Evolutionary conservation across 805 yeast species (phyloP), one percentile per base, ranked within the genome.

Genomic region (Barnettozyma vustinii): DNA sequence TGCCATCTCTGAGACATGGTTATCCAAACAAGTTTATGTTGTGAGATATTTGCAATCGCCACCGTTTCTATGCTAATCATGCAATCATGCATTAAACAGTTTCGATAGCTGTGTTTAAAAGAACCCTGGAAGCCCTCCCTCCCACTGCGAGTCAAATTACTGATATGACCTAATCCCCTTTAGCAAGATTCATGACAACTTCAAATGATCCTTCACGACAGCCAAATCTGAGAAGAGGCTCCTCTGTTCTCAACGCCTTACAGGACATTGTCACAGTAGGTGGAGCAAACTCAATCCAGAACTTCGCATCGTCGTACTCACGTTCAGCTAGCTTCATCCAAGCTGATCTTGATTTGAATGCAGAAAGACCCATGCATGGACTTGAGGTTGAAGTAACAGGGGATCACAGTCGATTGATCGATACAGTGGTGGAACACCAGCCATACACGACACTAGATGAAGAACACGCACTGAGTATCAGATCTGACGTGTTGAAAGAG

Each of bases 261-360:
- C 62, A 60, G 35, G 62, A 58, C 33, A 53, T 59, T 20, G 41
- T 60, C 3, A 46, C 39, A 23, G 48, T 58, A 3, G 61, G 62
- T 8, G 65, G 65, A 1, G 52, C 47, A 8, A 60, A 61, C 46
- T 59, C 63, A 3, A 26, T 60, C 18, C 49, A 45, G 13, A 60
- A 54, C 40, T 61, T 60, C 50, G 62, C 63, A 0, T 50, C 59
- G 0, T 61, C 65, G 0, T 60, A 55, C 35, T 55, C 63, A 13
- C 52, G 65, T 3, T 53, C 60, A n/a, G 50, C 63, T 20, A 56
- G 56, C 40, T 60, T 59, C 48, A 52, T 60, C 15, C 53, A 55
- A 32, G 61, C 60, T 2, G 65, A 61, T 19, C 59, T 61, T 37
- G 64, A 61, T 37, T 56, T 59, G 37, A 18, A 42, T 12, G 37